Conservation (phyloP, 2,329 filamentous ascomycete genomes). For the Talaromyces sp. region DNA sequence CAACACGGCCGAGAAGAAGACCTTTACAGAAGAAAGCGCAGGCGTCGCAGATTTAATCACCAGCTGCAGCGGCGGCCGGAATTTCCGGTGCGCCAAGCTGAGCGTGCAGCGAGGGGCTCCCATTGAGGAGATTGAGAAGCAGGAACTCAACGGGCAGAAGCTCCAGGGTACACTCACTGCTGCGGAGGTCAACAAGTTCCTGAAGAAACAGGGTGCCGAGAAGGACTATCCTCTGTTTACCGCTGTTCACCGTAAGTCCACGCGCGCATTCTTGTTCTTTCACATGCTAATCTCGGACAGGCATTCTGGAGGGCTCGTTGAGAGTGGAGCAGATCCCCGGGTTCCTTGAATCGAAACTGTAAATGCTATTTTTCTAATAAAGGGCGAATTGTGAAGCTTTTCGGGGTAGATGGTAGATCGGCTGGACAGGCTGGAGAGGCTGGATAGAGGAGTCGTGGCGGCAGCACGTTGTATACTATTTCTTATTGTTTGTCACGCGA, state of each 20-base stretch:
- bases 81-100: constrained; percentile 90
- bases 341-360: constrained; percentile 46
- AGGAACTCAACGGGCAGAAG: constrained; percentile 93
- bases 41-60: constrained; percentile 71
- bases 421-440: neutral
- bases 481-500: neutral
- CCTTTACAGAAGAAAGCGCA: constrained; percentile 78
- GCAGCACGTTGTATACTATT: neutral
- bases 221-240: constrained; percentile 88
- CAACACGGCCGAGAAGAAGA: constrained; percentile 70
- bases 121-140: constrained; percentile 81
- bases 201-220: constrained; percentile 72
- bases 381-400: neutral
- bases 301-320: constrained; percentile 70
- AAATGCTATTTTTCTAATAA: neutral
- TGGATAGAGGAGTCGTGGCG: neutral
- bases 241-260: constrained; percentile 62
- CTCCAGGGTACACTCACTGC: constrained; percentile 91
- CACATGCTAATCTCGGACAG: constrained; percentile 29
- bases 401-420: too few relatives aligned
- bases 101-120: constrained; percentile 72
- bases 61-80: constrained; percentile 83
- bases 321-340: constrained; percentile 76
- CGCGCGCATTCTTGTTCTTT: constrained; percentile 11
- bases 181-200: constrained; percentile 82